Percentiles rank a stretch among this genome's conserved stretches.
These are phyloP conservation scores for Fusarium solani-melongenae DNA, from an alignment of 2,329 filamentous ascomycete species.

Conservation along the genomic window DNA sequence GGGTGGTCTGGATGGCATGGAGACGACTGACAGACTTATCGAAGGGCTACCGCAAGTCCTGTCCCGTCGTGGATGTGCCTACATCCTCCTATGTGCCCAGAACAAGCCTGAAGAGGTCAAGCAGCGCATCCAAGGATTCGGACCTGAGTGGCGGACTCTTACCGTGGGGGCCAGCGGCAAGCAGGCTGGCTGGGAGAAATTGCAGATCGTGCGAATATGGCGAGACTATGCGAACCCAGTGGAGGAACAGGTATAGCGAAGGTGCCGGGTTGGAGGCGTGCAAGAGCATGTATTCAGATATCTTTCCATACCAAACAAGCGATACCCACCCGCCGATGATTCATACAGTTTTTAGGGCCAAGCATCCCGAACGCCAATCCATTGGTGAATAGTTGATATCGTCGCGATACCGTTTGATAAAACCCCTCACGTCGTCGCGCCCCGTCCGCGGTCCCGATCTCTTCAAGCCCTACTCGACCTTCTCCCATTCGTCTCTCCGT, in stretches of 20 bases:
- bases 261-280: conserved; percentile 31
- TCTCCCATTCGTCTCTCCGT: not conserved
- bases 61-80: conserved; percentile 78
- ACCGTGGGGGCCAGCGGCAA: conserved; percentile 86
- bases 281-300: conserved; percentile 46
- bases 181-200: conserved; percentile 92
- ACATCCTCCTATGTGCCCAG: conserved; percentile 89
- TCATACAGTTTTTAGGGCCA: conserved; percentile 46
- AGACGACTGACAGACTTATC: conserved; percentile 85
- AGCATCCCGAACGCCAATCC: conserved; percentile 51
- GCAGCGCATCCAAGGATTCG: conserved; percentile 65
- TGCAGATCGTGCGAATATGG: conserved; percentile 91
- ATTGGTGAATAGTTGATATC: conserved; percentile 43
- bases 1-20: conserved; percentile 91
- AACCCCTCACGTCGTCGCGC: conserved; percentile 23
- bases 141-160: conserved; percentile 74
- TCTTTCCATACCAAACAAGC: conserved; percentile 46
- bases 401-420: conserved; percentile 32
- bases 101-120: conserved; percentile 86
- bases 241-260: not conserved
- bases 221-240: conserved; percentile 52
- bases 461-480: not conserved
- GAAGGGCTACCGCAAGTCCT: conserved; percentile 74
- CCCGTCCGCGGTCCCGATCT: conserved; percentile 19
- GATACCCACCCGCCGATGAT: conserved; percentile 44